Percentiles rank a stretch among this genome's conserved stretches.
Conservation (phyloP, 73 alveolate genomes). For the Symbiodinium natans region DNA sequence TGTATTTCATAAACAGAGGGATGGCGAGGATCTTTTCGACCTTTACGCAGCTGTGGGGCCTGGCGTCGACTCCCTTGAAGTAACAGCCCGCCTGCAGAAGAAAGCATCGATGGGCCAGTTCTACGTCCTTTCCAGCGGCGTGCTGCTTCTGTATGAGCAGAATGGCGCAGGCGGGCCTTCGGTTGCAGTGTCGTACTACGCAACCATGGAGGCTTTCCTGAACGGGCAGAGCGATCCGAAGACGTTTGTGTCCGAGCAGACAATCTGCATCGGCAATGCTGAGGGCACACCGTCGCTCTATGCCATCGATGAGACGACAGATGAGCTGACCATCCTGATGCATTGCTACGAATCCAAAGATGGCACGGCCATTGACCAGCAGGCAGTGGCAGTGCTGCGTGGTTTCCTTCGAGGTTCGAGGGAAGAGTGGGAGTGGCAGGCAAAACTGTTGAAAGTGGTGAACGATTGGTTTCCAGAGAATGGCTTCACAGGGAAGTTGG, state of each 20-base stretch:
- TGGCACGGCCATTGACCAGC: background rate
- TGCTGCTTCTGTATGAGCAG: slow-evolving; percentile 16
- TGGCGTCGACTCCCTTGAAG: background rate
- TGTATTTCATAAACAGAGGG: background rate
- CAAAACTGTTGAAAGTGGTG: background rate
- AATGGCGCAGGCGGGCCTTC: background rate
- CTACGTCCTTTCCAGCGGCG: background rate
- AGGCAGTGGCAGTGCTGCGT: background rate
- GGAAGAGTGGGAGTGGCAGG: background rate
- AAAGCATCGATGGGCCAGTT: slow-evolving; percentile 21
- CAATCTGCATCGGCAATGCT: background rate
- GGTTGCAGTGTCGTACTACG: background rate
- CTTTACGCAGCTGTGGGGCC: background rate
- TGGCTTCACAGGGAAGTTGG: background rate
- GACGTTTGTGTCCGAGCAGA: background rate
- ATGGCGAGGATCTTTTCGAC: background rate
- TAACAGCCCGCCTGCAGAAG: background rate
- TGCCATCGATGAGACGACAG: background rate
- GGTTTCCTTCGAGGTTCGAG: background rate
- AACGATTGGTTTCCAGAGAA: background rate
- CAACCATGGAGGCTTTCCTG: background rate
- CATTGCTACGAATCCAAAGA: background rate
- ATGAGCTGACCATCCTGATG: background rate
- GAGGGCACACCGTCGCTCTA: background rate
- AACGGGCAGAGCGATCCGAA: background rate